These are phyloP conservation scores for Phylloporus rhodoxanthus DNA, from an alignment of 768 basidiomycete genomes.

Conservation along the genomic window DNA sequence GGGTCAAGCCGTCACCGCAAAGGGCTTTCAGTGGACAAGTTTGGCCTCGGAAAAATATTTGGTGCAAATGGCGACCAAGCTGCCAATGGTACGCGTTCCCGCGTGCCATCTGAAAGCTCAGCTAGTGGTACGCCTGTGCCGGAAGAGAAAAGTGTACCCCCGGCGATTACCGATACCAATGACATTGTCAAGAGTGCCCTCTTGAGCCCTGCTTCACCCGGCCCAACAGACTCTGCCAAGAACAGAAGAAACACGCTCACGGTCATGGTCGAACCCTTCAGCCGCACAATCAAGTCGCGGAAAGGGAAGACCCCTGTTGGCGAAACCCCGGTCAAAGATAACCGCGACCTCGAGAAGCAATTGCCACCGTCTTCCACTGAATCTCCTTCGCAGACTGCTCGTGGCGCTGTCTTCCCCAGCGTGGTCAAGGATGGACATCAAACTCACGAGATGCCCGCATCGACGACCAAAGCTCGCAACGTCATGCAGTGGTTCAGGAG, in stretches of 20 bases:
- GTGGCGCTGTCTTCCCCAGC: slow-evolving; percentile 22
- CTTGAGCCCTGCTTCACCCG: slow-evolving; percentile 33
- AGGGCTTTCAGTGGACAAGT: slow-evolving; percentile 73
- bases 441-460: slow-evolving; percentile 49
- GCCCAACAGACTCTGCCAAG: slow-evolving; percentile 37
- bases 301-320: slow-evolving; percentile 32
- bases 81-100: slow-evolving; percentile 32
- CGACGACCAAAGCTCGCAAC: slow-evolving; percentile 84
- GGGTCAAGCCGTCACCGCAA: slow-evolving; percentile 52
- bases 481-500: slow-evolving; percentile 99
- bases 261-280: slow-evolving; percentile 78
- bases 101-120: slow-evolving; percentile 41
- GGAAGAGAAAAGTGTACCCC: slow-evolving; percentile 16
- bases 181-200: slow-evolving; percentile 28
- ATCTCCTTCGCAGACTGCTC: slow-evolving; percentile 26
- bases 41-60: slow-evolving; percentile 74
- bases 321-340: slow-evolving; percentile 40
- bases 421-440: slow-evolving; percentile 25
- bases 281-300: slow-evolving; percentile 38
- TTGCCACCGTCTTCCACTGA: slow-evolving; percentile 25
- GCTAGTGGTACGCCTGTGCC: slow-evolving; percentile 16
- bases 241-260: slow-evolving; percentile 78
- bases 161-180: slow-evolving; percentile 3
- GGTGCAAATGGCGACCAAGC: slow-evolving; percentile 37
- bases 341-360: slow-evolving; percentile 35